Base-by-base conservation (phyloP, 176 grass and related monocot genomes). In the Aegilops bicornis region DNA sequence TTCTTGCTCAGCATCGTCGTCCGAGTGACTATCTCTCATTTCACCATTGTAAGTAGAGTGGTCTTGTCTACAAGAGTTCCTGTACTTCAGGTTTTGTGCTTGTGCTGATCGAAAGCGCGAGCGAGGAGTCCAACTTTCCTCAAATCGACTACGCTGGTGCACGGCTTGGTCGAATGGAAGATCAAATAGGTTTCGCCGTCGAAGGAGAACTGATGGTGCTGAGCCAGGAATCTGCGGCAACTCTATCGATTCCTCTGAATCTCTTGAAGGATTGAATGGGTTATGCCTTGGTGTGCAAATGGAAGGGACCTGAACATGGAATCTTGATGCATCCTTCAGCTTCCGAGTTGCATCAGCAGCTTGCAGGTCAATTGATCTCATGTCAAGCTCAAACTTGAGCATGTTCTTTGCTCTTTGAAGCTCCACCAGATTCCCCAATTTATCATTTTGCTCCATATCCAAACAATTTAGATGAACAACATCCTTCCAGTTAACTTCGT, bases 151-250 rank as follows among this genome's bases (percentile, higher is more conserved):
- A 25, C 31, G 43, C 42, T 22, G 42, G 70, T 66, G 77, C 56
- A 89, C 58, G 29, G 32, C 56, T 69, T 71, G 77, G 39, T 93
- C 80, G 9, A 88, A 89, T 13, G 78, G 73, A 87, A 91, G 2
- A 67, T 91, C 86, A 80, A 91, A 95, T 42, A 85, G 67, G 69
- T 89, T 86, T 80, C 54, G 68, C 48, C 67, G 25, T 10, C 32
- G 78, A 80, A 87, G 72, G 59, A 90, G 39, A 79, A 78, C 22
- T 40, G 93, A 95, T 23, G 91, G 91, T 52, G 93, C 91, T 48
- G 91, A 92, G 75, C 83, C 81, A 72, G 93, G 93, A 80, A 91
- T 29, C 66, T 68, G 87, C 11, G 68, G 87, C n/a, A 94, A 70
- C 32, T 85, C 89, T 69, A 85, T 77, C 32, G 58, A 84, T 54